Evolutionary conservation across 495 filamentous ascomycete genomes (phyloP), one percentile per base, ranked within the genome.

Genomic region (Copromyces sp.): DNA sequence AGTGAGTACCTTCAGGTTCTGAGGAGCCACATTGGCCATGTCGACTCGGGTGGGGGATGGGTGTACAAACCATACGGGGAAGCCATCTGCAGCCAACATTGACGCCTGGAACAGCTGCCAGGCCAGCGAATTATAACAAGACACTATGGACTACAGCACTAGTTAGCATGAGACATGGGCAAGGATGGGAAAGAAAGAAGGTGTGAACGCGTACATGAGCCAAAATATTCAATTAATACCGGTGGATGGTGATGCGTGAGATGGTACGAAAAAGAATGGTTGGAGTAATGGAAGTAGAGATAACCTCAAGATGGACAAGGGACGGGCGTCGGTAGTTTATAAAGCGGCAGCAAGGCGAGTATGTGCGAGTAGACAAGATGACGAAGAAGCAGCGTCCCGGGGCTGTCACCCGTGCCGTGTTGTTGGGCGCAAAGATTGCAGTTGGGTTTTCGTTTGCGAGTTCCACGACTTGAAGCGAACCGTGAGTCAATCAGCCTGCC

Each of bases 391-490:
- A 61, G 53, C 53, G 53, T 35, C 53, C 53, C 53, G 16, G 24
- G 12, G 29, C 29, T 9, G 14, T 8, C 7, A 65, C 53, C 53
- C 29, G 53, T 65, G 53, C 53, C 53, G 53, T 65, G 29, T 32
- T 32, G 24, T 24, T 53, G 45, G 45, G 45, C 45, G 45, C 45
- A 24, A 32, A 35, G 53, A 61, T 61, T 35, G 53, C 20, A 29
- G 47, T 59, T 59, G 47, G 45, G 24, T 59, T 29, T 59, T 59
- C 47, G 47, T 59, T 59, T 29, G 24, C 3, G 53, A 35, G 53
- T 65, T 65, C 53, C 53, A 65, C 53, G 53, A 65, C 53, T 65
- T 65, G 53, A 65, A 61, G 53, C 53, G 53, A 65, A 65, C 53
- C 53, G 53, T 65, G 53, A 65, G 53, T 65, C 53, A 65, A 65